Percentiles rank a stretch among this genome's conserved stretches.
Conservation (phyloP, 176 grass and related monocot genomes). For the Sorghum bicolor region DNA sequence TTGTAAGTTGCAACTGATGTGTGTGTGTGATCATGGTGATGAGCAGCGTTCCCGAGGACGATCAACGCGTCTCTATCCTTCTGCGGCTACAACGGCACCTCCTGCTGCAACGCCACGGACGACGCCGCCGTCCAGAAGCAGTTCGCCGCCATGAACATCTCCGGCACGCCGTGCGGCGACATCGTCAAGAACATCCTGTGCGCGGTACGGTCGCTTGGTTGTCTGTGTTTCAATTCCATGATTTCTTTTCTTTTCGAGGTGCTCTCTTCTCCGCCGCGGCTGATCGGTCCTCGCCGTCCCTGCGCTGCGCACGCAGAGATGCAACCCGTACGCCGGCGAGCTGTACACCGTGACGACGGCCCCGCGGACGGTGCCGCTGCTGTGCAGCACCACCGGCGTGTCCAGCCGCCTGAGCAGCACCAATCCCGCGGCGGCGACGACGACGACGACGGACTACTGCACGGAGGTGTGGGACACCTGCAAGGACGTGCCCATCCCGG, state of each 20-base stretch:
- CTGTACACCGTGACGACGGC: slow-evolving; percentile 51
- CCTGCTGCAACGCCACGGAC: slow-evolving; percentile 83
- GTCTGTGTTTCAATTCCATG: background rate
- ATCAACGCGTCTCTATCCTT: slow-evolving; percentile 61
- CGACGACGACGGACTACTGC: slow-evolving; percentile 43
- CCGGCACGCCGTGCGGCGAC: slow-evolving; percentile 56
- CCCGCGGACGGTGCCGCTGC: slow-evolving; percentile 44
- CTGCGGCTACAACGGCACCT: slow-evolving; percentile 71
- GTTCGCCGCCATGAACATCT: slow-evolving; percentile 77
- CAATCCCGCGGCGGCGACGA: background rate
- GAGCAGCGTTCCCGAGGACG: slow-evolving; percentile 56
- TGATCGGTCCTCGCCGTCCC: background rate
- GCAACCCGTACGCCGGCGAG: slow-evolving; percentile 71
- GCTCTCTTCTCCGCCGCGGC: background rate
- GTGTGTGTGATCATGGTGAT: background rate
- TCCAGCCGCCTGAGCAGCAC: slow-evolving; percentile 19
- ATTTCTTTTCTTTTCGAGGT: background rate
- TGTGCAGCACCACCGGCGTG: slow-evolving; percentile 49
- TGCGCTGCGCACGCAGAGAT: slow-evolving; percentile 43
- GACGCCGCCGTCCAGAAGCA: slow-evolving; percentile 45
- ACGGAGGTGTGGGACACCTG: slow-evolving; percentile 61
- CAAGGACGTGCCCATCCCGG: slow-evolving; percentile 53
- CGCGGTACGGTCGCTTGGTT: slow-evolving; percentile 33
- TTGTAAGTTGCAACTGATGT: background rate
- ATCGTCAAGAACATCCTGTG: slow-evolving; percentile 68